Evolutionary conservation across 331 rosid genomes (phyloP).

Genomic region (Prunus yedoensis): DNA sequence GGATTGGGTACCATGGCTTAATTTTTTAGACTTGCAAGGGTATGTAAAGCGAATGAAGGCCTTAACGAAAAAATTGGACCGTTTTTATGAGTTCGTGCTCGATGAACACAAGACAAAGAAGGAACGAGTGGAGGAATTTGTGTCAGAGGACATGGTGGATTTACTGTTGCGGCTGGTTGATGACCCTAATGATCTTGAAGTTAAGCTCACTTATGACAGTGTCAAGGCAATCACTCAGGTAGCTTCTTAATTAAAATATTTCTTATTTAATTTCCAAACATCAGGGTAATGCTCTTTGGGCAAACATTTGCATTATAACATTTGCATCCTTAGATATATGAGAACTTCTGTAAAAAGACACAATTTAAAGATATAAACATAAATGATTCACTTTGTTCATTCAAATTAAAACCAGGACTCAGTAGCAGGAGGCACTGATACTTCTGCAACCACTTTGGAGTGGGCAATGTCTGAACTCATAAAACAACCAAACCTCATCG

Average conservation of each 20-base stretch:
- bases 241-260: background rate
- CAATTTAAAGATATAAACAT: background rate
- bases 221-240: constrained; percentile 34
- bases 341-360: too few relatives aligned
- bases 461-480: constrained; percentile 50
- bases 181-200: constrained; percentile 27
- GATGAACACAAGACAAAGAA: constrained; percentile 14
- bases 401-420: constrained; percentile 23
- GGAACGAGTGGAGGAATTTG: constrained; percentile 15
- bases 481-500: constrained; percentile 30
- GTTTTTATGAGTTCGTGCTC: background rate
- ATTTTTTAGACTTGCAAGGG: constrained; percentile 25
- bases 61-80: background rate
- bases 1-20: constrained; percentile 28
- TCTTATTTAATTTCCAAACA: too few relatives aligned
- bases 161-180: constrained; percentile 27
- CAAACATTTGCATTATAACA: too few relatives aligned
- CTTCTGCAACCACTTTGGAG: constrained; percentile 31
- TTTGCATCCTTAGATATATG: too few relatives aligned
- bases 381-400: background rate
- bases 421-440: constrained; percentile 41
- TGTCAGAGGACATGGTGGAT: constrained; percentile 37
- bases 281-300: too few relatives aligned
- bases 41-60: constrained; percentile 17
- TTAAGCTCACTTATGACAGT: constrained; percentile 25